Percentiles rank a stretch among this genome's conserved stretches.
These are phyloP conservation scores for Adansonia gregorii DNA, from an alignment of 441 rosid genomes.

Conservation along the genomic window DNA sequence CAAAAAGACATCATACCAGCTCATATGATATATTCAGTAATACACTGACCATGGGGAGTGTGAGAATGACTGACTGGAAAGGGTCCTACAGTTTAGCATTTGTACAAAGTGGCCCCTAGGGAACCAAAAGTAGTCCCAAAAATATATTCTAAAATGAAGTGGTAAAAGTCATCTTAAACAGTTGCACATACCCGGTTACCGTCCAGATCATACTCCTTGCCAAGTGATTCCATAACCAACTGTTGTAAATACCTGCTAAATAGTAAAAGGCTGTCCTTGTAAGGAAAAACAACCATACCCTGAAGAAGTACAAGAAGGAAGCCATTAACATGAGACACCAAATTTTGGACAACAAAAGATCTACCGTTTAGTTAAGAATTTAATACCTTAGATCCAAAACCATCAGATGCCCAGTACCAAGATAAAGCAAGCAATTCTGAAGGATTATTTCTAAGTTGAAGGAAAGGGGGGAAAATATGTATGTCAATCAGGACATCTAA, in stretches of 20 bases:
- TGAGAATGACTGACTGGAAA: not conserved
- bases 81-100: not conserved
- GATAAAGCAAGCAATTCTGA: conserved; percentile 84
- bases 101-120: no score
- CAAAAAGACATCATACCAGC: not conserved
- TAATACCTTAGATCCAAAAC: conserved; percentile 88
- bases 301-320: conserved; percentile 39
- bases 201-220: conserved; percentile 95
- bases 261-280: conserved; percentile 89
- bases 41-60: not conserved
- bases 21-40: not conserved
- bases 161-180: no score
- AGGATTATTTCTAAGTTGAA: conserved; percentile 83
- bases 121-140: no score
- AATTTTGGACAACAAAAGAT: conserved; percentile 19
- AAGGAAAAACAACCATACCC: conserved; percentile 99
- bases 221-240: conserved; percentile 97
- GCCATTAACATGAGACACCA: conserved; percentile 20
- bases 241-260: conserved; percentile 96
- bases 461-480: conserved; percentile 1
- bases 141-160: no score
- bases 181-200: conserved; percentile 74
- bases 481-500: not conserved
- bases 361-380: conserved; percentile 20
- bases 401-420: conserved; percentile 96